A percentile compares a stretch with the other conserved stretches of the same genome.
Conservation (phyloP, 73 alveolate species). For the Effrenium voratum region DNA sequence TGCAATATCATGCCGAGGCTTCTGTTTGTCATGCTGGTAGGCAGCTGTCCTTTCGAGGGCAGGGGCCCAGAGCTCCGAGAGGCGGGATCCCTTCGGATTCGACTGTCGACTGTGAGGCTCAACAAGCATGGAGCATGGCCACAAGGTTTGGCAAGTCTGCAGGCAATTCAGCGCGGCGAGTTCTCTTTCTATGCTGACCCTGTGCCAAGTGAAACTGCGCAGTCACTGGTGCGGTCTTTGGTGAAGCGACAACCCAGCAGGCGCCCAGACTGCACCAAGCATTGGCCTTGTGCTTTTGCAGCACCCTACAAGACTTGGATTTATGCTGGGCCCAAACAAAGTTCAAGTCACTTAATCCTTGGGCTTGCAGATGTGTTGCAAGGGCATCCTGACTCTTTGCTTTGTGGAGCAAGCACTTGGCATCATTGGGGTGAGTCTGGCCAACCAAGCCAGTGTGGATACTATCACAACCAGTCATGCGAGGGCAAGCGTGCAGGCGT, state of each 20-base stretch:
- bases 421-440: too few species aligned
- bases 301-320: too few species aligned
- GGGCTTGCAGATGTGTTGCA: too few species aligned
- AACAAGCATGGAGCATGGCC: background rate
- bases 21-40: conserved; percentile 47
- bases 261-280: too few species aligned
- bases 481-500: conserved; percentile 11
- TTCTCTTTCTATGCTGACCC: conserved; percentile 51
- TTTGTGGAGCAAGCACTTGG: too few species aligned
- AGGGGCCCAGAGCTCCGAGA: conserved; percentile 51
- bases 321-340: too few species aligned
- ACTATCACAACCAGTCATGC: too few species aligned
- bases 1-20: conserved; percentile 4
- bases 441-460: too few species aligned
- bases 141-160: background rate
- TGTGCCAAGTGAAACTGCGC: conserved; percentile 48
- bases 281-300: too few species aligned
- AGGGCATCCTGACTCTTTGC: too few species aligned
- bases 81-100: too few species aligned
- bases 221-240: conserved; percentile 49
- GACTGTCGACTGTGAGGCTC: background rate
- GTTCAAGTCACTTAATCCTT: too few species aligned
- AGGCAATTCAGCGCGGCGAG: conserved; percentile 59
- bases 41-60: conserved; percentile 80
- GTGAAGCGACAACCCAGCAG: conserved; percentile 40